Evolutionary conservation across 164 flowering plant species (phyloP), one percentile per base, ranked within the genome.

Genomic region (Chloranthus sessilifolius): DNA sequence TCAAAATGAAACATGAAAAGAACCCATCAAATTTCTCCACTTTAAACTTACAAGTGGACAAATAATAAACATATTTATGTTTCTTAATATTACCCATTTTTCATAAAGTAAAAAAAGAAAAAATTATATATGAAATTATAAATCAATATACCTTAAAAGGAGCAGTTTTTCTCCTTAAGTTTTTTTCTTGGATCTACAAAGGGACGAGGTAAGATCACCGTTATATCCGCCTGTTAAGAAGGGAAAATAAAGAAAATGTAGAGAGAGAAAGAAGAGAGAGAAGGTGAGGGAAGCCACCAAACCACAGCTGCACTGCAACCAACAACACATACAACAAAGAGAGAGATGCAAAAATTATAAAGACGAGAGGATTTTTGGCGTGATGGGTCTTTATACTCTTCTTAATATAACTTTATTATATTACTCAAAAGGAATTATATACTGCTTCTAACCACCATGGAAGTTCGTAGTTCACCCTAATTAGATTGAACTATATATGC

Each of bases 231-330:
- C 53, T 40, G 46, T 34, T 21, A 26, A 19, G 45, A 53, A 36
- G 64, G 52, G n/a, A n/a, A n/a, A n/a, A n/a, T n/a, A n/a, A n/a
- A n/a, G n/a, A n/a, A n/a, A n/a, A n/a, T n/a, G n/a, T n/a, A n/a
- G 20, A 50, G 43, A 14, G 26, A 1, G n/a, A 21, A 26, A 34
- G 24, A 21, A 29, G 26, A 30, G 44, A 22, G n/a, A 17, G 11
- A 1, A 9, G n/a, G 17, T 4, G 29, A 9, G 36, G 8, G 15
- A 29, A 35, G 43, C 30, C 34, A 50, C 54, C 54, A 20, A 50
- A 41, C 49, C 50, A 44, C 34, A 52, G 23, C 56, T 29, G 26
- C 47, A 53, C 56, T 52, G 25, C 47, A 39, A 41, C 53, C 53
- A 34, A 41, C 47, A 40, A 20, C 38, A 53, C 7, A 21, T 3